phyloP scores from a whole-genome alignment of 139 green algal species.

The Asterochloris sp. region DNA sequence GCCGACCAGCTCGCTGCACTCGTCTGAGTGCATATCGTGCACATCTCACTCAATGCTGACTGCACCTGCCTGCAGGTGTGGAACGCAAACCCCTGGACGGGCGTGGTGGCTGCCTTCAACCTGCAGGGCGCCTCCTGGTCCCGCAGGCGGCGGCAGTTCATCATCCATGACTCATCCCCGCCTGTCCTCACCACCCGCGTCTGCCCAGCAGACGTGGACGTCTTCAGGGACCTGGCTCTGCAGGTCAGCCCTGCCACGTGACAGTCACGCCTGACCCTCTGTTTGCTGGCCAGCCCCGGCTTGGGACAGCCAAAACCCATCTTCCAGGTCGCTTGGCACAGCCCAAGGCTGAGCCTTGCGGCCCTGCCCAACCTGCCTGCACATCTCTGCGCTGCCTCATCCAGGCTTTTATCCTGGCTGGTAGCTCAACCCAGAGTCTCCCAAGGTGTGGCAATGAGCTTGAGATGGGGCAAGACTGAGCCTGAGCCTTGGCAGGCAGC shows the following conservation, averaged over 20 bases:
- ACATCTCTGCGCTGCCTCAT: too few species aligned
- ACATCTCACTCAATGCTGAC: too few species aligned
- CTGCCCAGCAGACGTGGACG: slow-evolving; percentile 44
- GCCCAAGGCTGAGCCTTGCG: too few species aligned
- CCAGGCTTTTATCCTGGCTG: background rate
- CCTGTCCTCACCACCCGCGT: slow-evolving; percentile 21
- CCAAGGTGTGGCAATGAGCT: too few species aligned
- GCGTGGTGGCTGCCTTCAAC: slow-evolving; percentile 81
- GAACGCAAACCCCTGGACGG: slow-evolving; percentile 52
- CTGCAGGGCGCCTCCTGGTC: slow-evolving; percentile 79
- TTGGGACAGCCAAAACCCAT: background rate
- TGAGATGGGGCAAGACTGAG: too few species aligned
- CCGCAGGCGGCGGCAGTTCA: slow-evolving; percentile 62
- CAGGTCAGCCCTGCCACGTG: too few species aligned
- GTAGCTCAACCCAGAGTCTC: background rate
- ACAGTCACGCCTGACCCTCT: too few species aligned
- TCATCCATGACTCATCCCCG: slow-evolving; percentile 35
- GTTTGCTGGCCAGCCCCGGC: too few species aligned
- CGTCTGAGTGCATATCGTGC: too few species aligned
- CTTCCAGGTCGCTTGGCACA: background rate
- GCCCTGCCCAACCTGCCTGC: too few species aligned
- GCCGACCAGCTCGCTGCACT: too few species aligned
- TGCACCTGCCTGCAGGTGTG: slow-evolving; percentile 46
- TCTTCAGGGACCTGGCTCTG: slow-evolving; percentile 3
- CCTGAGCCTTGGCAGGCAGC: too few species aligned